phyloP scores from a whole-genome alignment of 352 stramenopile genomes.

The Pythium rhizo-oryzae region DNA sequence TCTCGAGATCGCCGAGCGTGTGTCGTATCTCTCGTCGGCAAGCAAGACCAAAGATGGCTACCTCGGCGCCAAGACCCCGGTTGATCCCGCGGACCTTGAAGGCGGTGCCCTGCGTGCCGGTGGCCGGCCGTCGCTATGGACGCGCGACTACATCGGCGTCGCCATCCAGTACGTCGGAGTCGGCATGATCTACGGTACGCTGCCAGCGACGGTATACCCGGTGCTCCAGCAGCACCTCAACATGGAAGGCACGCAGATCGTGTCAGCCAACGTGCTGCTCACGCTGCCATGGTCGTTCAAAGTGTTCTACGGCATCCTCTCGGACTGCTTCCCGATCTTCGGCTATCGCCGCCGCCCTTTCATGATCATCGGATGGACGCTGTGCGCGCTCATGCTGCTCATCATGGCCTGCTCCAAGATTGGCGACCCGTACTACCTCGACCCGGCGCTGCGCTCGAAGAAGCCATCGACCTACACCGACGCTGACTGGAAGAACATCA shows the following conservation, averaged over 20 bases:
- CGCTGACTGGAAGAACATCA: not conserved
- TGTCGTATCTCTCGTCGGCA: not conserved
- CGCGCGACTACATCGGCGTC: constrained; percentile 32
- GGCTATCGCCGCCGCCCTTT: constrained; percentile 39
- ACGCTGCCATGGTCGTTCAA: constrained; percentile 41
- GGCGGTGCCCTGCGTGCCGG: constrained; percentile 28
- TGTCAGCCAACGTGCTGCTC: constrained; percentile 33
- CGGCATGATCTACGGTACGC: constrained; percentile 32
- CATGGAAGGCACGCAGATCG: constrained; percentile 33
- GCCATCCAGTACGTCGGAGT: constrained; percentile 35
- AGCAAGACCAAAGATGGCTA: not conserved
- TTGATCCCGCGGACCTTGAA: constrained; percentile 2
- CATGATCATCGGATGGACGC: constrained; percentile 38
- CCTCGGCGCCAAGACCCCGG: not conserved
- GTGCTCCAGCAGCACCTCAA: constrained; percentile 37
- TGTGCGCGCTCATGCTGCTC: constrained; percentile 28
- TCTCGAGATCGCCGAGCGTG: not conserved
- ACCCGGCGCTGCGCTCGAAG: not conserved
- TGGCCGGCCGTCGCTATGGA: constrained; percentile 26
- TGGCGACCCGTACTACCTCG: constrained; percentile 30
- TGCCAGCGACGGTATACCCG: constrained; percentile 35
- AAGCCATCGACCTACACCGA: not conserved
- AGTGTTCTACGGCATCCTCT: constrained; percentile 36
- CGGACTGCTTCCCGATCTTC: constrained; percentile 35
- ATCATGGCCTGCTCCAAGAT: constrained; percentile 21